Base-by-base conservation (phyloP, 2,329 filamentous ascomycete genomes). In the Talaromyces pinophilus region DNA sequence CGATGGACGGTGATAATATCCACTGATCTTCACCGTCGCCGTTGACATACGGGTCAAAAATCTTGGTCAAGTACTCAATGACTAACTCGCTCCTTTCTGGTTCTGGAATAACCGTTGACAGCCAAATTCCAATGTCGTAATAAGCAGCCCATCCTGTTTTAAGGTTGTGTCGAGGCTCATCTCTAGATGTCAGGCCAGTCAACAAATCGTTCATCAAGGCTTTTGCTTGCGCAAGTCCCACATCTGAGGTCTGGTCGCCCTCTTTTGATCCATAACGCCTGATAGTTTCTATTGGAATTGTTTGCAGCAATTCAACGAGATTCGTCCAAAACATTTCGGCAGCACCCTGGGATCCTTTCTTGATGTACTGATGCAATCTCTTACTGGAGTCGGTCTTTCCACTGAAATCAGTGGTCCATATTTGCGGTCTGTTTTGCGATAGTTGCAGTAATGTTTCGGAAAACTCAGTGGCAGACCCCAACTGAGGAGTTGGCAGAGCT, bases 331-430 rank as follows among this genome's bases (percentile, higher is more conserved):
- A 97, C 10, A 84, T 85, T 3, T 84, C 79, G 0, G 87, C 82
- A 2, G 90, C 90, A n/a, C 88, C 87, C 73, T 97, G 92, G 0
- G 94, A 96, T 2, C 95, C 94, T 72, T 89, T 91, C 68, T 91
- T 88, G 6, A 98, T 81, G 71, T 96, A 95, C 8, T 87, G 82
- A 60, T 86, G 85, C 3, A 99, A 78, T 25, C 89, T 80, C 67
- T 82, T 86, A 67, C 79, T 83, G 67, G 77, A 85, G 7, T 84
- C 74, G 35, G 84, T 85, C 74, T 88, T 89, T 57, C 82, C 84
- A 33, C 78, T 82, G 75, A 88, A 88, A 63, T 86, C 81, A 5
- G 83, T 82, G 1, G 88, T 89, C 95, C 95, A 99, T 10, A 93
- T 82, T 17, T 87, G 84, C 0, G 92, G 88, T 59, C 88, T 84